These are phyloP conservation scores for Primulina tabacum DNA, from an alignment of 257 asterid species.

Conservation along the genomic window DNA sequence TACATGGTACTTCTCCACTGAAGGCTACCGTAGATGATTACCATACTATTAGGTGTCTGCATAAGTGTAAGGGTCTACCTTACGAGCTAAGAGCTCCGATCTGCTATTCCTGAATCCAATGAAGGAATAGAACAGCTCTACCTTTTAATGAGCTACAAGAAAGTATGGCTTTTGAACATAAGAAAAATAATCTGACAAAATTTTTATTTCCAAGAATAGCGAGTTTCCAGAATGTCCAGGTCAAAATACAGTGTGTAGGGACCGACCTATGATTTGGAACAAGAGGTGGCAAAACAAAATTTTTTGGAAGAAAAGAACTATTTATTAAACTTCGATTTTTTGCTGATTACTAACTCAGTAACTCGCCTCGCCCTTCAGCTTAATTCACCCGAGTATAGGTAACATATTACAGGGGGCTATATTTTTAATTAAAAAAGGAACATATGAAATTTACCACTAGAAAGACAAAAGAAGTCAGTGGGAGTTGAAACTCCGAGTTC, in stretches of 20 bases:
- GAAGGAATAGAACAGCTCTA: no score
- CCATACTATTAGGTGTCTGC: not conserved
- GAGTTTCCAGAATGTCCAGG: not conserved
- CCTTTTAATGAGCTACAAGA: not conserved
- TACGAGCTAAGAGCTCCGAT: no score
- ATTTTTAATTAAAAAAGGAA: no score
- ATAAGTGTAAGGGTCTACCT: no score
- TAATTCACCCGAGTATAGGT: not conserved
- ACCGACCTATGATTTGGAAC: not conserved
- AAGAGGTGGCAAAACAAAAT: not conserved
- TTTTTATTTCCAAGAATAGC: not conserved
- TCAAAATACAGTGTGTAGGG: not conserved
- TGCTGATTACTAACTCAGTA: not conserved
- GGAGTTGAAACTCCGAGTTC: not conserved
- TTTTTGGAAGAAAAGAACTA: not conserved
- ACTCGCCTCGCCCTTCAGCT: not conserved
- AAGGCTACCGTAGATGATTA: not conserved
- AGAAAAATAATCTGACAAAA: no score
- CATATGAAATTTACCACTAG: not conserved
- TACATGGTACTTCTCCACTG: not conserved
- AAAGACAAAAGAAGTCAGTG: conserved; percentile 7
- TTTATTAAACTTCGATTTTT: not conserved
- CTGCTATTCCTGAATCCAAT: no score
- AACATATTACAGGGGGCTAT: not conserved
- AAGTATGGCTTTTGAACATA: not conserved